Evolutionary conservation across 345 rosid genomes (phyloP).

Genomic region (Anastatica hierochuntica): DNA sequence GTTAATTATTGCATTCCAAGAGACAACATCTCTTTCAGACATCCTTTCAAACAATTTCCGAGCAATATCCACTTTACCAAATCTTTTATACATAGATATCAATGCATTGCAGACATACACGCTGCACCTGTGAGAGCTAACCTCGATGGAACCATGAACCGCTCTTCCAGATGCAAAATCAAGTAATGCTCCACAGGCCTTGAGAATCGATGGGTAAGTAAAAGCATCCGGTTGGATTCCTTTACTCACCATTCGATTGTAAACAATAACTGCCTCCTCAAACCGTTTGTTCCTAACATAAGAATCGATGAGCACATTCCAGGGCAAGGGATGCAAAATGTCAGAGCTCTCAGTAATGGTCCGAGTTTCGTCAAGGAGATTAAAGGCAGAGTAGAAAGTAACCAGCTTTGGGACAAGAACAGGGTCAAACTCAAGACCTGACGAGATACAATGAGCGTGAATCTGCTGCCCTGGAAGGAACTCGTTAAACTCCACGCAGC

Average conservation of each 20-base stretch:
- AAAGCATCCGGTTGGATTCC: constrained; percentile 52
- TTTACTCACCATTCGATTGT: constrained; percentile 40
- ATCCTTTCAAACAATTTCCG: constrained; percentile 48
- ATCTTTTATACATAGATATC: constrained; percentile 63
- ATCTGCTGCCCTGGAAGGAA: constrained; percentile 45
- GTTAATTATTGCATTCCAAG: constrained; percentile 65
- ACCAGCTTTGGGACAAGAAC: constrained; percentile 58
- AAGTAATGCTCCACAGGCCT: constrained; percentile 54
- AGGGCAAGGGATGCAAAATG: constrained; percentile 37
- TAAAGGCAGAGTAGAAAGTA: constrained; percentile 42
- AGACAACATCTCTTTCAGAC: constrained; percentile 54
- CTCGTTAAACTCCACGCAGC: constrained; percentile 30
- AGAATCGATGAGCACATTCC: constrained; percentile 59
- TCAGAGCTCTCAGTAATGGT: constrained; percentile 32
- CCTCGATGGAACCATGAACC: constrained; percentile 41
- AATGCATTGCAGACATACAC: constrained; percentile 66
- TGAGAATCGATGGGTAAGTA: constrained; percentile 70
- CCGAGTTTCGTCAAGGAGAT: constrained; percentile 35
- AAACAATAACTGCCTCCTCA: constrained; percentile 37
- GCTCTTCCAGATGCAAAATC: constrained; percentile 42
- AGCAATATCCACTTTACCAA: constrained; percentile 45
- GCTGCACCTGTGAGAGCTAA: constrained; percentile 29
- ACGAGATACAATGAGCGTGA: constrained; percentile 38
- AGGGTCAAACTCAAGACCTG: constrained; percentile 49
- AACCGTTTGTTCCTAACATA: constrained; percentile 39